Percentiles rank a stretch among this genome's conserved stretches.
Conservation (phyloP, 2,329 filamentous ascomycete genomes). For the Coniella lustricola region DNA sequence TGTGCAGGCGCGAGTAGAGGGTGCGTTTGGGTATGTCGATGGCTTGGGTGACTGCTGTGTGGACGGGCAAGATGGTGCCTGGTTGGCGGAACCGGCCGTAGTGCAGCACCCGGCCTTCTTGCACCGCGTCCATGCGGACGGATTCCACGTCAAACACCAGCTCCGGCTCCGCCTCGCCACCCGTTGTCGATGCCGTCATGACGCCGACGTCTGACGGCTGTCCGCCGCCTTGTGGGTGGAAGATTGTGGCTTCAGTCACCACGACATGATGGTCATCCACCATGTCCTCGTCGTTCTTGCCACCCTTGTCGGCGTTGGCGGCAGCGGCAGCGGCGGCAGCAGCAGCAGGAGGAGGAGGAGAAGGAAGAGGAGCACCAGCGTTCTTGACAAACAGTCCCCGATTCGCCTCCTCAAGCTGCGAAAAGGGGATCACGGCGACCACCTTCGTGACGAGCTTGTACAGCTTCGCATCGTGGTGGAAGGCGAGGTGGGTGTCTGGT, state of each 20-base stretch:
- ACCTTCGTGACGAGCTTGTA: slow-evolving; percentile 36
- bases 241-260: slow-evolving; percentile 60
- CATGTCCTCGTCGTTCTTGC: not conserved
- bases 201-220: slow-evolving; percentile 62
- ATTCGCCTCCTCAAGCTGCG: slow-evolving; percentile 42
- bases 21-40: slow-evolving; percentile 55
- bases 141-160: slow-evolving; percentile 43
- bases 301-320: not conserved
- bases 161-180: slow-evolving; percentile 16
- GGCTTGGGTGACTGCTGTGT: slow-evolving; percentile 41
- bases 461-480: slow-evolving; percentile 37
- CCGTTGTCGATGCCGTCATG: slow-evolving; percentile 32
- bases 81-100: slow-evolving; percentile 48
- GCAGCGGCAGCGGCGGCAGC: too few relatives aligned
- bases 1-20: slow-evolving; percentile 63
- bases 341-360: slow-evolving; percentile 15
- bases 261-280: slow-evolving; percentile 43
- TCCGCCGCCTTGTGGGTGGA: slow-evolving; percentile 68
- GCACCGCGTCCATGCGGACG: slow-evolving; percentile 47
- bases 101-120: slow-evolving; percentile 55
- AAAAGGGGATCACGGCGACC: slow-evolving; percentile 40
- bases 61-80: slow-evolving; percentile 26
- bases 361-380: too few relatives aligned
- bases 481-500: slow-evolving; percentile 35
- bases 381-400: slow-evolving; percentile 50